Conservation (phyloP, 352 stramenopile genomes). For the Globisporangium acanthophoron region DNA sequence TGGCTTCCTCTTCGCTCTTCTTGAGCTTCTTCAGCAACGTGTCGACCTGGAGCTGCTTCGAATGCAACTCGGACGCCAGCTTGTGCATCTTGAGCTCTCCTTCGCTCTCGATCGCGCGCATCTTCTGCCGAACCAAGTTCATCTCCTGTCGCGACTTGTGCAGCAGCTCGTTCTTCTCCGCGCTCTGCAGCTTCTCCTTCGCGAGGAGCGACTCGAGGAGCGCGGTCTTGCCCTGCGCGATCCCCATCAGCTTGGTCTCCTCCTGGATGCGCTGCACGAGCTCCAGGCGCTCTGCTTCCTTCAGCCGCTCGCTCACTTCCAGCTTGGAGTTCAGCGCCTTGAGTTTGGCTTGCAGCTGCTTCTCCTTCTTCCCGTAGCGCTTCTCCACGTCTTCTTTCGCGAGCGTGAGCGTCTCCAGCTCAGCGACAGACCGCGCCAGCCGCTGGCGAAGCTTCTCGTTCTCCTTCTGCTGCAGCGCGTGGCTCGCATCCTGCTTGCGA, state of each 20-base stretch:
- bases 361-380: slow-evolving; percentile 40
- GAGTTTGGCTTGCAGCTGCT: slow-evolving; percentile 46
- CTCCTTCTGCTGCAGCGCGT: slow-evolving; percentile 21
- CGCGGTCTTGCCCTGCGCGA: slow-evolving; percentile 53
- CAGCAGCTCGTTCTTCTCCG: slow-evolving; percentile 51
- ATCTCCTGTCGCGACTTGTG: slow-evolving; percentile 60
- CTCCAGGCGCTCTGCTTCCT: slow-evolving; percentile 43
- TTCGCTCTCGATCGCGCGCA: slow-evolving; percentile 44
- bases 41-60: slow-evolving; percentile 57
- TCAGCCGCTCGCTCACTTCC: slow-evolving; percentile 39
- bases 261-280: slow-evolving; percentile 52
- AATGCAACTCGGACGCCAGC: slow-evolving; percentile 44
- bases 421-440: slow-evolving; percentile 36
- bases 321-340: slow-evolving; percentile 38
- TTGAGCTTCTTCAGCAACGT: slow-evolving; percentile 48
- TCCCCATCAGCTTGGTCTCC: slow-evolving; percentile 56
- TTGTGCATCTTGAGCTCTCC: slow-evolving; percentile 56
- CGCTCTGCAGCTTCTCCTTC: slow-evolving; percentile 48
- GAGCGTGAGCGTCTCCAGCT: slow-evolving; percentile 33
- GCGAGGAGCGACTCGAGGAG: slow-evolving; percentile 56
- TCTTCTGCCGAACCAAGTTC: slow-evolving; percentile 42
- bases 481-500: slow-evolving; percentile 17
- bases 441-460: slow-evolving; percentile 43
- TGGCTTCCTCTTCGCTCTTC: slow-evolving; percentile 44
- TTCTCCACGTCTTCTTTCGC: slow-evolving; percentile 46